A percentile compares a stretch with the other conserved stretches of the same genome.
Conservation (phyloP, 306 rosid species). For the Cyclanthera cordifolia region DNA sequence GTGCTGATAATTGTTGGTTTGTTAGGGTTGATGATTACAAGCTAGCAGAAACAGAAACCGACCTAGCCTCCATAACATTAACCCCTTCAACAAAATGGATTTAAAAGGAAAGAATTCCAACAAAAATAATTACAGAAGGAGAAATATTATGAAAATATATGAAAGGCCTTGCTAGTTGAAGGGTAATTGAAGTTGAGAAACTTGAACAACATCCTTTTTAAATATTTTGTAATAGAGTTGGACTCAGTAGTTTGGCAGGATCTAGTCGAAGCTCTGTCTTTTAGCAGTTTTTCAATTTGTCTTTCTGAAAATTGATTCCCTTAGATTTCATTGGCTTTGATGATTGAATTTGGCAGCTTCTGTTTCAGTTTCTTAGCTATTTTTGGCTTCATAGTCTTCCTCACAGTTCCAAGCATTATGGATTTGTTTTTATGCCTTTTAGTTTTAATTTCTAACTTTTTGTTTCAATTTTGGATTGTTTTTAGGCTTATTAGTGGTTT, state of each 20-base stretch:
- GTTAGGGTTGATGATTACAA: not conserved
- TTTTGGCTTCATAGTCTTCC: too few species aligned
- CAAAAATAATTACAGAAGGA: not conserved
- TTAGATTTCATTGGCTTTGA: too few species aligned
- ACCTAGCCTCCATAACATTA: not conserved
- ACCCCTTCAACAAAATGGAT: not conserved
- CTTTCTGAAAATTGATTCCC: too few species aligned
- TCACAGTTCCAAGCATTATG: too few species aligned
- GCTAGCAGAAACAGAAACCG: not conserved
- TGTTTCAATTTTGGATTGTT: too few species aligned
- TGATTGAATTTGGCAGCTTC: too few species aligned
- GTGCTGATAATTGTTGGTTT: not conserved
- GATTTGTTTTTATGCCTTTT: too few species aligned
- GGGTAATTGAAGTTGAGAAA: not conserved
- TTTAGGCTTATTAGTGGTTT: too few species aligned
- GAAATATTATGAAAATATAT: not conserved
- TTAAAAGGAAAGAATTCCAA: not conserved
- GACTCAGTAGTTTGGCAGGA: not conserved
- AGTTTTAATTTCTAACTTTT: too few species aligned
- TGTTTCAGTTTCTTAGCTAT: too few species aligned
- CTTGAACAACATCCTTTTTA: not conserved
- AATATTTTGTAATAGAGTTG: not conserved
- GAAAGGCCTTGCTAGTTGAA: not conserved
- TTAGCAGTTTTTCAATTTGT: too few species aligned
- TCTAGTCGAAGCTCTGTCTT: too few species aligned